Percentiles rank a stretch among this genome's conserved stretches.
phyloP scores from a whole-genome alignment of 176 grass and related monocot species.

The Aegilops umbellulata region DNA sequence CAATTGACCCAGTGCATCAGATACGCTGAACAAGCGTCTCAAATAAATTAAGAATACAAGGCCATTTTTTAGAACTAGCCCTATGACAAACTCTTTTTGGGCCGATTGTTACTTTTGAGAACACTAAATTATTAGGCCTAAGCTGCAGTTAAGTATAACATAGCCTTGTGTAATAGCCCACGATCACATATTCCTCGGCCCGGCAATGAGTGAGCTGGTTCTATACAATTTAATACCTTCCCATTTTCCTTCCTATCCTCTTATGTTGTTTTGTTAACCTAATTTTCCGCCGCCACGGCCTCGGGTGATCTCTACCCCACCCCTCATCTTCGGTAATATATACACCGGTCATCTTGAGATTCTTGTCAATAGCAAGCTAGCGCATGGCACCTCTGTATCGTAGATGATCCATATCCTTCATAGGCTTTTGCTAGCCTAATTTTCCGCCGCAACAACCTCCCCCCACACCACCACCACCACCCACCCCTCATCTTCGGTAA shows the following conservation, averaged over 20 bases:
- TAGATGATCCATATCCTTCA: neutral
- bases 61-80: no score
- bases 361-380: no score
- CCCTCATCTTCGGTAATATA: neutral
- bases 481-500: neutral
- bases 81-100: no score
- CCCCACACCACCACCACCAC: no score
- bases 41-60: no score
- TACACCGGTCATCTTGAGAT: neutral
- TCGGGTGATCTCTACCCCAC: neutral
- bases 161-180: neutral
- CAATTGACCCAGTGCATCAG: no score
- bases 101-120: no score
- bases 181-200: neutral
- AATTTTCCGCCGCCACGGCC: neutral
- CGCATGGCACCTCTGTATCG: no score
- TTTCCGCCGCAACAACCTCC: neutral
- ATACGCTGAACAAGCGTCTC: no score
- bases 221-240: neutral
- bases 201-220: neutral
- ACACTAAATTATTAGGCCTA: no score
- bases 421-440: neutral
- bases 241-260: neutral
- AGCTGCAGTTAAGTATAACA: no score
- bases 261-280: neutral